These are phyloP conservation scores for Entomortierella lignicola DNA, from an alignment of 192 early-diverging fungal species.

Conservation along the genomic window DNA sequence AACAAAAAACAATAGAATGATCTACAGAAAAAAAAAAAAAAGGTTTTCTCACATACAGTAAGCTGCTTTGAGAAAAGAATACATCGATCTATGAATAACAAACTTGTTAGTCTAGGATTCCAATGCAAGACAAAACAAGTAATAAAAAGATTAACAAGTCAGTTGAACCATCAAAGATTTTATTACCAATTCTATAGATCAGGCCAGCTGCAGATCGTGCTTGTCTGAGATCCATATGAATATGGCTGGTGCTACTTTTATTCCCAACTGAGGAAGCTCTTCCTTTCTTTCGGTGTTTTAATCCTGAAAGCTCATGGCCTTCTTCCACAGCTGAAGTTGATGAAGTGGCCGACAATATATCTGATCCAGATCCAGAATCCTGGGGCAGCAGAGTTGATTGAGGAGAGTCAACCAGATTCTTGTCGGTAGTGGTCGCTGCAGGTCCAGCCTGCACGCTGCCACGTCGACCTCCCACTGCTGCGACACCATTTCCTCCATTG, in stretches of 20 bases:
- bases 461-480: not conserved
- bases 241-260: conserved; percentile 1
- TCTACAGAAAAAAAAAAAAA: not conserved
- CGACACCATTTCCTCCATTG: not conserved
- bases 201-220: conserved; percentile 27
- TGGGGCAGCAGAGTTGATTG: conserved; percentile 1
- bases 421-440: not conserved
- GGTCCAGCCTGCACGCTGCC: conserved; percentile 1
- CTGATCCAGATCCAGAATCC: conserved; percentile 28
- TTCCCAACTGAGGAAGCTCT: conserved; percentile 1
- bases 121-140: too few species aligned
- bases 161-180: not conserved
- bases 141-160: not conserved
- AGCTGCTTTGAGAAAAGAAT: conserved; percentile 64
- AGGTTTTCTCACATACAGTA: conserved; percentile 21
- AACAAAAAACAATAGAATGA: not conserved
- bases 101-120: too few species aligned
- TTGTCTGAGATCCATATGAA: conserved; percentile 38
- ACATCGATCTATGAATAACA: conserved; percentile 52
- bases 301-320: not conserved
- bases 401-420: conserved; percentile 17
- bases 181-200: conserved; percentile 47
- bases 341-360: not conserved
- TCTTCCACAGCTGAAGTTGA: not conserved
- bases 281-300: conserved; percentile 23